These are phyloP conservation scores for Yamadazyma siamensis DNA, from an alignment of 1,139 yeast species.

Conservation along the genomic window DNA sequence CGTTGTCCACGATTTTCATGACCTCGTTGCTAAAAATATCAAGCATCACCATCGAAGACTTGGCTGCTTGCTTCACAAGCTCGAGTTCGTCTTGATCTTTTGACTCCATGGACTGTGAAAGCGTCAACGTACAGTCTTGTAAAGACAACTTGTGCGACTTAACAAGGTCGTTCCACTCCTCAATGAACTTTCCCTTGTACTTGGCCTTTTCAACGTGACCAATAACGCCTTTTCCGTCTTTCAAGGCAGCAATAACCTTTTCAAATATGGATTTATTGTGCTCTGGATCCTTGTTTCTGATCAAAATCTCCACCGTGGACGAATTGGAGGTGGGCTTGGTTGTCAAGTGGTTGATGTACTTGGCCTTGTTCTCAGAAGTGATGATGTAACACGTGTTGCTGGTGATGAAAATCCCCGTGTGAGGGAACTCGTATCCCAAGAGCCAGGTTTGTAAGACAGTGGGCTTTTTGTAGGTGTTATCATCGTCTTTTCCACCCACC, in stretches of 20 bases:
- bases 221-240: conserved; percentile 43
- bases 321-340: conserved; percentile 34
- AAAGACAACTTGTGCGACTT: conserved; percentile 38
- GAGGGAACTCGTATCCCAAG: conserved; percentile 92
- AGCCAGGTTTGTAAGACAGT: conserved; percentile 90
- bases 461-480: conserved; percentile 86
- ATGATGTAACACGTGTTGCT: conserved; percentile 60
- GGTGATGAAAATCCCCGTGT: conserved; percentile 71
- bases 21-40: conserved; percentile 83
- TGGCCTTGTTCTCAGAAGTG: conserved; percentile 87
- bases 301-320: conserved; percentile 61
- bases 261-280: conserved; percentile 67
- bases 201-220: conserved; percentile 73
- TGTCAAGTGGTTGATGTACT: conserved; percentile 60
- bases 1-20: conserved; percentile 87
- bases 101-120: conserved; percentile 59
- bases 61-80: conserved; percentile 67
- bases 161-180: conserved; percentile 66
- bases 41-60: conserved; percentile 78
- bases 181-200: conserved; percentile 77
- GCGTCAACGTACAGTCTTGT: conserved; percentile 57
- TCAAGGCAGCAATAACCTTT: conserved; percentile 52
- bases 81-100: conserved; percentile 81
- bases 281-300: conserved; percentile 77
- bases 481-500: conserved; percentile 82